Evolutionary conservation across 495 filamentous ascomycete species (phyloP).

Genomic region (Xylaria sp.): DNA sequence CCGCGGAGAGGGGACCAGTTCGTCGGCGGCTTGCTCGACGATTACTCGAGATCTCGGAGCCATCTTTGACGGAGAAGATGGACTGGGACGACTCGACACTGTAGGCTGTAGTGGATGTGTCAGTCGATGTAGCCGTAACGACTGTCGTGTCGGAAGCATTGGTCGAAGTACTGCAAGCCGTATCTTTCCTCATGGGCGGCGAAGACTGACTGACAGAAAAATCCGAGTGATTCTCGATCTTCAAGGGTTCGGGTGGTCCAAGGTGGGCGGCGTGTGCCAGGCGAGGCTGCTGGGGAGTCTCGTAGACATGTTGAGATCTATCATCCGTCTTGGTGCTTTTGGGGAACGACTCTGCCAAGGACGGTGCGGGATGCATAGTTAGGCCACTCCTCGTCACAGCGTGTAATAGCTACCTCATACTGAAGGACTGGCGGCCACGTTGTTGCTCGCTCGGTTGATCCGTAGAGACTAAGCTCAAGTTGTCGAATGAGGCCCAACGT

Average conservation of each 20-base stretch:
- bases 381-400: constrained; percentile 35
- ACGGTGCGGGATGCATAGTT: constrained; percentile 54
- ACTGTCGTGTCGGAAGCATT: constrained; percentile 44
- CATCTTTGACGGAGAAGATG: constrained; percentile 58
- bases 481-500: constrained; percentile 31
- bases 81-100: constrained; percentile 54
- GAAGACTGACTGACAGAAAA: constrained; percentile 45
- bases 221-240: constrained; percentile 41
- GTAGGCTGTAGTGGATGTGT: constrained; percentile 51
- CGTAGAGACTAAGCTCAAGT: constrained; percentile 25
- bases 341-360: constrained; percentile 52
- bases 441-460: constrained; percentile 23
- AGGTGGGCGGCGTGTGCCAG: constrained; percentile 39
- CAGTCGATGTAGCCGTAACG: constrained; percentile 45
- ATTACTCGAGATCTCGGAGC: constrained; percentile 50
- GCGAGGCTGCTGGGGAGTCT: constrained; percentile 40
- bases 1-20: constrained; percentile 54
- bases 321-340: constrained; percentile 50
- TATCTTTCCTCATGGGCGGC: constrained; percentile 55
- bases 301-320: constrained; percentile 43
- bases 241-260: constrained; percentile 40
- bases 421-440: constrained; percentile 39
- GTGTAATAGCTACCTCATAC: constrained; percentile 45
- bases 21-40: constrained; percentile 54
- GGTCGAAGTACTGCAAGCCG: constrained; percentile 55